A percentile compares a stretch with the other conserved stretches of the same genome.
Evolutionary conservation across 2,329 filamentous ascomycete species (phyloP).

Genomic region (Alternaria panax): DNA sequence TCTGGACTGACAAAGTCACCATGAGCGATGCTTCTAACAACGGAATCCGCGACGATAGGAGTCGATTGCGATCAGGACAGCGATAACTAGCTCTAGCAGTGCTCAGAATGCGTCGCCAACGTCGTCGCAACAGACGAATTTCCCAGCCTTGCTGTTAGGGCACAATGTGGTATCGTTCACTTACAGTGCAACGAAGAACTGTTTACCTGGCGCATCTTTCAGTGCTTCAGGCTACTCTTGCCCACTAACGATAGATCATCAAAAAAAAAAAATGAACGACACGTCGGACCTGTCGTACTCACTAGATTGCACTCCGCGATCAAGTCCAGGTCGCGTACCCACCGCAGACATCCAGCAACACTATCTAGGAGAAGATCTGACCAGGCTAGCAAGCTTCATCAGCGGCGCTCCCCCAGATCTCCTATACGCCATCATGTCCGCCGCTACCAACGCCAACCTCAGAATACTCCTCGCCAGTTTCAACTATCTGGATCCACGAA

Average conservation of each 20-base stretch:
- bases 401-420: background rate
- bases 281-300: background rate
- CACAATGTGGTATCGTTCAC: background rate
- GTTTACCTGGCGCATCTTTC: background rate
- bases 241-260: no score
- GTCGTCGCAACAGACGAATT: fast-evolving
- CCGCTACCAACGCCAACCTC: background rate
- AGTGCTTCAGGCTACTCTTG: background rate
- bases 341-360: background rate
- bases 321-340: background rate
- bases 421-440: background rate
- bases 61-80: background rate
- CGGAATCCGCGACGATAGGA: background rate
- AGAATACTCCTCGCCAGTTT: background rate
- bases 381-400: constrained; percentile 1
- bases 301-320: background rate
- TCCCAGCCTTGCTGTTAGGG: background rate
- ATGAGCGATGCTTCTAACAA: background rate
- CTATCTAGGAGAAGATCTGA: background rate
- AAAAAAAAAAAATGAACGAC: fast-evolving
- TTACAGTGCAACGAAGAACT: background rate
- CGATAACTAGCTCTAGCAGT: background rate
- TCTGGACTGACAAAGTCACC: no score
- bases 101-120: background rate
- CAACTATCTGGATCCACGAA: background rate